Percentiles rank a stretch among this genome's conserved stretches.
Evolutionary conservation across 495 filamentous ascomycete genomes (phyloP).

Genomic region (Xylaria telfairii): DNA sequence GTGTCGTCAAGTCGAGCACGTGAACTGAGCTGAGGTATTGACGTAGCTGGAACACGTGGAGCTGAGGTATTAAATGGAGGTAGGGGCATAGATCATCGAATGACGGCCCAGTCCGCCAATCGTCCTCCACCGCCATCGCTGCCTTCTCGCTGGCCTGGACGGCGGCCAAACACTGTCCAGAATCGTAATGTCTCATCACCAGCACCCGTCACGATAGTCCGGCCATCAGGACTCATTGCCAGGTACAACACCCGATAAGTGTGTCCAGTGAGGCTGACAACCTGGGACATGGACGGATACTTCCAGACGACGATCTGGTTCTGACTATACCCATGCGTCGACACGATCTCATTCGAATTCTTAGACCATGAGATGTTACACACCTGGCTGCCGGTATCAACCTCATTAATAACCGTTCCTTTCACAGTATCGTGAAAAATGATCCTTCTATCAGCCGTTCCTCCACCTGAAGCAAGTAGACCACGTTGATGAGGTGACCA

Average conservation of each 20-base stretch:
- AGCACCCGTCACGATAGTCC: conserved; percentile 92
- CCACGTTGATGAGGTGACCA: conserved; percentile 97
- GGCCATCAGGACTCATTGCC: conserved; percentile 95
- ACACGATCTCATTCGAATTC: conserved; percentile 95
- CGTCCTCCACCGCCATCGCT: conserved; percentile 60
- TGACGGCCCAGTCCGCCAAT: conserved; percentile 72
- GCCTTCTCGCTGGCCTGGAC: conserved; percentile 62
- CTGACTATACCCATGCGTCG: conserved; percentile 96
- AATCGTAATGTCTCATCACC: conserved; percentile 96
- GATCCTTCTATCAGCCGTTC: conserved; percentile 93
- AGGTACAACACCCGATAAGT: conserved; percentile 96
- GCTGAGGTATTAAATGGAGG: conserved; percentile 22
- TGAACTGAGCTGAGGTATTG: conserved; percentile 25
- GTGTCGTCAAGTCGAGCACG: conserved; percentile 25
- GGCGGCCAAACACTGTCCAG: conserved; percentile 88
- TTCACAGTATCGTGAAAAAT: conserved; percentile 96
- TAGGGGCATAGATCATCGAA: conserved; percentile 54
- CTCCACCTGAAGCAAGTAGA: conserved; percentile 92
- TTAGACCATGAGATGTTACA: conserved; percentile 96
- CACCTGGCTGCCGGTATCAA: conserved; percentile 95
- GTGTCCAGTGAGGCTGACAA: conserved; percentile 92
- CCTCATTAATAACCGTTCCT: conserved; percentile 76
- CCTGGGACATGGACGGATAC: conserved; percentile 95
- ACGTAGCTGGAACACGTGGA: conserved; percentile 14
- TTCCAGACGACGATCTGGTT: conserved; percentile 99